A percentile compares a stretch with the other conserved stretches of the same genome.
These are phyloP conservation scores for Fusarium duplospermum DNA, from an alignment of 2,329 filamentous ascomycete genomes.

Conservation along the genomic window DNA sequence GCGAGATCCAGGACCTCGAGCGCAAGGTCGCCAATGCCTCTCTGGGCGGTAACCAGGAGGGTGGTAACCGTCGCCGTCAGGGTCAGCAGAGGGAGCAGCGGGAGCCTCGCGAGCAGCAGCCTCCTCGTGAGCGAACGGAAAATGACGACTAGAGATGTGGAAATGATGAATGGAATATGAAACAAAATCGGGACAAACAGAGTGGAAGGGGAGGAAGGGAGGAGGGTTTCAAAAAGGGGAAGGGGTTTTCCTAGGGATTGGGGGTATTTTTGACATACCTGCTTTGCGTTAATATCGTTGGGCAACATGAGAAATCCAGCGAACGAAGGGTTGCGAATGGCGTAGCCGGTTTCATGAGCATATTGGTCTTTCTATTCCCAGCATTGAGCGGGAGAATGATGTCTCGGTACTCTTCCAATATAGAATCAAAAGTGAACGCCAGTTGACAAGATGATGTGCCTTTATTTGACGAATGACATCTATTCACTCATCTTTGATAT, in stretches of 20 bases:
- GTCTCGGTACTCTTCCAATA: slow-evolving; percentile 28
- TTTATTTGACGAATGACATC: neutral
- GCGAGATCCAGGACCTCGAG: slow-evolving; percentile 78
- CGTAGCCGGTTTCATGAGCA: slow-evolving; percentile 52
- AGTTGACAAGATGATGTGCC: slow-evolving; percentile 10
- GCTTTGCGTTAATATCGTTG: slow-evolving; percentile 50
- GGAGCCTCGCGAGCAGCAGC: slow-evolving; percentile 35
- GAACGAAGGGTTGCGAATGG: slow-evolving; percentile 51
- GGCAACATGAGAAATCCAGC: slow-evolving; percentile 41
- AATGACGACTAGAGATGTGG: slow-evolving; percentile 63
- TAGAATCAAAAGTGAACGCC: slow-evolving; percentile 38
- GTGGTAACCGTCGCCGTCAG: slow-evolving; percentile 50
- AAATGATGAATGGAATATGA: slow-evolving; percentile 19
- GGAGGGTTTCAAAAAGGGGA: slow-evolving; percentile 19
- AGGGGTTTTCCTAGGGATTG: slow-evolving; percentile 32
- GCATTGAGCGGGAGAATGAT: slow-evolving; percentile 33
- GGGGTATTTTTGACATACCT: slow-evolving; percentile 43
- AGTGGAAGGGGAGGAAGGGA: slow-evolving; percentile 27
- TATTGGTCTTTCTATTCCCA: slow-evolving; percentile 46
- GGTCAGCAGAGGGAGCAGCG: slow-evolving; percentile 30
- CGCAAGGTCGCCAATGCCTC: slow-evolving; percentile 67
- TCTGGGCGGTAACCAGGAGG: slow-evolving; percentile 49
- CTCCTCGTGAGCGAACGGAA: slow-evolving; percentile 60
- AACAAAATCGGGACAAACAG: slow-evolving; percentile 31
- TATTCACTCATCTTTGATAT: neutral